These are phyloP conservation scores for Physcia stellaris DNA, from an alignment of 495 filamentous ascomycete species.

Conservation along the genomic window DNA sequence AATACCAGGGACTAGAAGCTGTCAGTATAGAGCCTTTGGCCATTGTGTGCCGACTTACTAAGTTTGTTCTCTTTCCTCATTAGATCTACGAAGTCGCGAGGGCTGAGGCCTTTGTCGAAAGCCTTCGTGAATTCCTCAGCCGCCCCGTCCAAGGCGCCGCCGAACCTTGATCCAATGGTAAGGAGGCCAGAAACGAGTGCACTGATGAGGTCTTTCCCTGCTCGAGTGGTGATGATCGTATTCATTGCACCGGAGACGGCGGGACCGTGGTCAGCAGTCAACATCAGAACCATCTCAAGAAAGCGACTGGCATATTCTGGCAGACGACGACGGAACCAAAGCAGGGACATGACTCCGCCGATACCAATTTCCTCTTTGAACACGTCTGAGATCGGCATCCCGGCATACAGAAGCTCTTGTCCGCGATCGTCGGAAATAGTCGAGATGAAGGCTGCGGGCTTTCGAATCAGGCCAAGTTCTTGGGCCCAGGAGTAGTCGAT, in stretches of 20 bases:
- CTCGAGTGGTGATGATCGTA: slow-evolving; percentile 98
- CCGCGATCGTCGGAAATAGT: slow-evolving; percentile 99
- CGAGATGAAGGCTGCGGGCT: slow-evolving; percentile 98
- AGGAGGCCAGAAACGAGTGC: slow-evolving; percentile 90
- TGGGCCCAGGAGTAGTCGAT: slow-evolving; percentile 99
- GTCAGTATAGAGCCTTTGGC: slow-evolving; percentile 20
- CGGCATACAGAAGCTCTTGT: slow-evolving; percentile 95
- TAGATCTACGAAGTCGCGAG: slow-evolving; percentile 94
- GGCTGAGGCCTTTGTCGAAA: slow-evolving; percentile 93
- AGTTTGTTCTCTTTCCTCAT: slow-evolving; percentile 99
- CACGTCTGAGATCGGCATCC: slow-evolving; percentile 98
- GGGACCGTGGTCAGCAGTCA: slow-evolving; percentile 97
- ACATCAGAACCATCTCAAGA: slow-evolving; percentile 99
- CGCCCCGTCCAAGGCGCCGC: slow-evolving; percentile 94
- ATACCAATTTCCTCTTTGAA: slow-evolving; percentile 98
- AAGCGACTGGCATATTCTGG: slow-evolving; percentile 95
- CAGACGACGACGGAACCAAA: slow-evolving; percentile 98
- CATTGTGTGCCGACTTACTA: slow-evolving; percentile 32
- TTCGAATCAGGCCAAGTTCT: slow-evolving; percentile 97
- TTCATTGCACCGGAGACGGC: slow-evolving; percentile 99
- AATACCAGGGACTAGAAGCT: slow-evolving; percentile 68
- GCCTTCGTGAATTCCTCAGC: slow-evolving; percentile 98
- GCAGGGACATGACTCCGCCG: slow-evolving; percentile 97
- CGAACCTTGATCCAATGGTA: slow-evolving; percentile 95
- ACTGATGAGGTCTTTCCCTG: slow-evolving; percentile 95